Evolutionary conservation across 202 grass and related monocot genomes (phyloP), one percentile per base, ranked within the genome.

Genomic region (Saccharum hybrid): DNA sequence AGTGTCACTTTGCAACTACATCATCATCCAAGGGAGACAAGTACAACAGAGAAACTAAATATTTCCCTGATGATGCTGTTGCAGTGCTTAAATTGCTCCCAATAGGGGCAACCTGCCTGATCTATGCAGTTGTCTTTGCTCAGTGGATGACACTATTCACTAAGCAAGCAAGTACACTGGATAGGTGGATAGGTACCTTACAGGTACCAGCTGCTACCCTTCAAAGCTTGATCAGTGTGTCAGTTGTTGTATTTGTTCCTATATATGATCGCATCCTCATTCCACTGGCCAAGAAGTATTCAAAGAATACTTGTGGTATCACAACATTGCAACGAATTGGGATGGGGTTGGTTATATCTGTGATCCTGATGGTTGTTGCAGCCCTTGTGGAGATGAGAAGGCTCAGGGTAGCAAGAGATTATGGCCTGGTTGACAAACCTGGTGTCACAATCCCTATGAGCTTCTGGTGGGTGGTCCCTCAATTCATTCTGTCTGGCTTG

Each of bases 351-450:
- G 68, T 72, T 41, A 76, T 97, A 18, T 87, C 85, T 42, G 21
- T 92, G 28, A 74, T 88, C 18, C 71, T 84, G 23, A 92, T 94
- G 87, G 48, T 91, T 39, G 75, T 82, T 0, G 85, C 89, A 0
- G 89, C 91, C 28, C 82, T 97, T 46, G 87, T 97, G 52, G 91
- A 97, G 86, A 94, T 85, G 77, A 91, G 88, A 88, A 91, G 91
- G 73, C 87, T 94, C 33, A 84, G 63, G 48, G 33, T 56, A 31
- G 89, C 85, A 18, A 88, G 72, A 85, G 85, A 97, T 16, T 67
- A 81, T 79, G 85, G 87, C 14, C 86, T 94, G 14, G 82, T 94
- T 46, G 87, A 94, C 75, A 73, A 76, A 51, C 94, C 89, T 45
- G 77, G 69, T 60, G 85, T 57, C 10, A 86, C 80, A 3, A 85